Percentiles rank a stretch among this genome's conserved stretches.
Evolutionary conservation across 805 yeast genomes (phyloP).

Genomic region (Lachancea thermotolerans): DNA sequence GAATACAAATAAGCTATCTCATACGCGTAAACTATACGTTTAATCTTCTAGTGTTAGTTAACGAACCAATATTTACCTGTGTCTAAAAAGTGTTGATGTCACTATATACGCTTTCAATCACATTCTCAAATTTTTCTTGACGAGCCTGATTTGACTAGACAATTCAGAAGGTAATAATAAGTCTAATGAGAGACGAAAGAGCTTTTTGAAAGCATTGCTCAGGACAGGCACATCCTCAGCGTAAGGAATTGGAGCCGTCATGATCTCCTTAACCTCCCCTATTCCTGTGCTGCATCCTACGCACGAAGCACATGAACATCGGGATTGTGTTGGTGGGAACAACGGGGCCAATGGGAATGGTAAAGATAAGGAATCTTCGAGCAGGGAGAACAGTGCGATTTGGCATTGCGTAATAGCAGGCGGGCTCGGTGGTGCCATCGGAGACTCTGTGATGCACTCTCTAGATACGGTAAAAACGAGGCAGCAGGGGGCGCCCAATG

Average conservation of each 20-base stretch:
- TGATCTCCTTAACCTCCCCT: slow-evolving; percentile 21
- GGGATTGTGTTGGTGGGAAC: slow-evolving; percentile 11
- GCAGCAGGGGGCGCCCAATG: slow-evolving; percentile 85
- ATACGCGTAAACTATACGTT: too few relatives aligned
- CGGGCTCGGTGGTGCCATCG: slow-evolving; percentile 89
- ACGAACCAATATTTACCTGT: too few relatives aligned
- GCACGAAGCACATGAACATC: slow-evolving; percentile 5
- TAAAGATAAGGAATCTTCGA: background rate
- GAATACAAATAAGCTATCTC: too few relatives aligned
- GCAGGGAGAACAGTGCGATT: slow-evolving; percentile 32
- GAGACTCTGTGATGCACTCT: slow-evolving; percentile 92
- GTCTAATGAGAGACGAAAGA: too few relatives aligned
- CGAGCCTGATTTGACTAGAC: too few relatives aligned
- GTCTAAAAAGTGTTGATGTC: too few relatives aligned
- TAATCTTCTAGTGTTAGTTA: too few relatives aligned
- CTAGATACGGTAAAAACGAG: slow-evolving; percentile 94
- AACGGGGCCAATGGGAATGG: slow-evolving; percentile 8
- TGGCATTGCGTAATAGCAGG: slow-evolving; percentile 75
- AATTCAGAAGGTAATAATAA: too few relatives aligned
- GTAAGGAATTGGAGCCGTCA: background rate
- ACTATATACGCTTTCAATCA: too few relatives aligned
- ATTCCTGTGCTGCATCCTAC: slow-evolving; percentile 18
- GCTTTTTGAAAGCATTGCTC: too few relatives aligned
- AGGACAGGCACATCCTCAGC: too few relatives aligned
- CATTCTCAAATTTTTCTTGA: too few relatives aligned